phyloP scores from a whole-genome alignment of 108 stramenopile genomes.

The Skeletonema costatum region DNA sequence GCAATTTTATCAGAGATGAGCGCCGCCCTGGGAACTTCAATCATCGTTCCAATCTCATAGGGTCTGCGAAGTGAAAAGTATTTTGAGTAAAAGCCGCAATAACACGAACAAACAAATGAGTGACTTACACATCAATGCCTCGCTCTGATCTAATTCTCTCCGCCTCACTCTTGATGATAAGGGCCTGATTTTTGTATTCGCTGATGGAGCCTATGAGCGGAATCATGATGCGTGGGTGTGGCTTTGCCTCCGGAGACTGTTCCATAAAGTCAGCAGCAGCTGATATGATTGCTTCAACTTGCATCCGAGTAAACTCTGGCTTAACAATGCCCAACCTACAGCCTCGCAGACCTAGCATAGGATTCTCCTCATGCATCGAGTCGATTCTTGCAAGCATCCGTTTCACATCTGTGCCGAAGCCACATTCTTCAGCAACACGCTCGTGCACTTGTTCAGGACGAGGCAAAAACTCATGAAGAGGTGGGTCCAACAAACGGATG shows the following conservation, averaged over 20 bases:
- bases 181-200: slow-evolving; percentile 68
- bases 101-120: not conserved
- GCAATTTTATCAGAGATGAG: slow-evolving; percentile 77
- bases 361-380: slow-evolving; percentile 77
- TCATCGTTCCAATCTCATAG: slow-evolving; percentile 89
- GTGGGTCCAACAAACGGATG: slow-evolving; percentile 84
- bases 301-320: slow-evolving; percentile 74
- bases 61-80: not conserved
- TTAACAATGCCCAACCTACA: slow-evolving; percentile 77
- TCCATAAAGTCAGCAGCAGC: slow-evolving; percentile 69
- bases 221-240: slow-evolving; percentile 74
- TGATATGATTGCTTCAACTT: slow-evolving; percentile 73
- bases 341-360: slow-evolving; percentile 84
- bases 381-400: slow-evolving; percentile 59
- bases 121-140: slow-evolving; percentile 41
- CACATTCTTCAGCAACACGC: slow-evolving; percentile 57
- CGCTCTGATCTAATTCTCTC: slow-evolving; percentile 54
- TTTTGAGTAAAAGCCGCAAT: not conserved
- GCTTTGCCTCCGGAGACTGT: slow-evolving; percentile 41
- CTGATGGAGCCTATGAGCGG: slow-evolving; percentile 60
- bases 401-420: slow-evolving; percentile 49
- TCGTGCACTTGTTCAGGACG: slow-evolving; percentile 53
- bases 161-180: slow-evolving; percentile 59
- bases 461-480: slow-evolving; percentile 88
- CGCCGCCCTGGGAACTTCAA: slow-evolving; percentile 89